Base-by-base conservation (phyloP, 805 yeast genomes). In the Pichia kluyveri region DNA sequence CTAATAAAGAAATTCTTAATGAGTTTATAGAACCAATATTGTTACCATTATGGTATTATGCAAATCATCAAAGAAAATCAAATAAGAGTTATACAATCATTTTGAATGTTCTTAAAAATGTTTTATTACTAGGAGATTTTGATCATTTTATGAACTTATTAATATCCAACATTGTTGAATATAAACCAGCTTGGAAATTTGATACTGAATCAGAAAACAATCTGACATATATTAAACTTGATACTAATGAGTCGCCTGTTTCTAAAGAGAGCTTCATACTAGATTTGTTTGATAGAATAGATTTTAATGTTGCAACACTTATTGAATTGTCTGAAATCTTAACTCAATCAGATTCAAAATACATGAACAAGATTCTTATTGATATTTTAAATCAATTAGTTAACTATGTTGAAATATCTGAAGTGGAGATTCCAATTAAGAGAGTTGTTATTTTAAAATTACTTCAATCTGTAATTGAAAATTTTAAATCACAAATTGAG, bases 321-420 rank as follows among this genome's bases (percentile, higher is more conserved):
- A 32, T 45, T 2, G 49, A 50, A 0, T 30, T 59, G 11, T 34
- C 60, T 23, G 38, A 51, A n/a, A 44, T 44, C 3, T 42, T 86
- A 47, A 66, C 68, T 43, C 69, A 75, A 27, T 56, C 82, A 8
- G 79, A 76, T 48, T 77, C 77, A 40, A 67, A 64, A 0, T 61
- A 71, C 12, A 62, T 77, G 2, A 76, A 68, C 49, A 65, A 56
- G 32, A 62, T 72, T 2, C 84, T 88, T 54, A 62, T 79, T 4
- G 52, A 51, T 0, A 63, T 81, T 1, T 65, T 91, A 51, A 72
- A 73, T 48, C 68, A 81, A 54, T 86, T 95, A 90, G 69, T 85
- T 15, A 38, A 47, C n/a, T 47, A 49, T 11, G 43, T 38, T 1
- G 15, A 53, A 10, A 54, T 74, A 50, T 30, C 42, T 23, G 63